Evolutionary conservation across 2,329 filamentous ascomycete species (phyloP).

Genomic region (Aspergillus eucalypticola): DNA sequence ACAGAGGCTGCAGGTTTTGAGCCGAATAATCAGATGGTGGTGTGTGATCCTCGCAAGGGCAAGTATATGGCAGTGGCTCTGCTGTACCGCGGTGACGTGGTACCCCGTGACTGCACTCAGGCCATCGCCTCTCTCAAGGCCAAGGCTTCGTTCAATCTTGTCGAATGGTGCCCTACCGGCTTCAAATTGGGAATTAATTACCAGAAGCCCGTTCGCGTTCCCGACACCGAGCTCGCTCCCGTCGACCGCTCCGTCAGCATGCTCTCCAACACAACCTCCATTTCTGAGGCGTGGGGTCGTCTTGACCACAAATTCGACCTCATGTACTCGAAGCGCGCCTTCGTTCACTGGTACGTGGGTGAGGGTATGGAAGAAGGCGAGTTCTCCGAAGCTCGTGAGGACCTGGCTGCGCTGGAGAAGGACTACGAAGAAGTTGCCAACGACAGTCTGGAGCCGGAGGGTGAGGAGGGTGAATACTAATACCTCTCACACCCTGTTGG

Average conservation of each 20-base stretch:
- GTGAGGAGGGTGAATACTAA: conserved; percentile 47
- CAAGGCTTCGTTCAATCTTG: conserved; percentile 64
- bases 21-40: conserved; percentile 70
- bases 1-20: conserved; percentile 55
- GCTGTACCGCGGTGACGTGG: conserved; percentile 66
- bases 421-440: conserved; percentile 83
- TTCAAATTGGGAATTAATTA: conserved; percentile 71
- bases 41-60: conserved; percentile 65
- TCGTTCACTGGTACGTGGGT: conserved; percentile 76
- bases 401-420: conserved; percentile 80
- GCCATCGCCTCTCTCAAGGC: conserved; percentile 65
- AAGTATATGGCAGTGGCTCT: conserved; percentile 70
- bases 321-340: conserved; percentile 69
- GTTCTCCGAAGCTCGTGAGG: conserved; percentile 84
- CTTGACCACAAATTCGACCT: conserved; percentile 69
- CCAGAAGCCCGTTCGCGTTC: conserved; percentile 58
- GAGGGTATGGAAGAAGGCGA: conserved; percentile 93
- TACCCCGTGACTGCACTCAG: conserved; percentile 61
- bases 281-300: conserved; percentile 65
- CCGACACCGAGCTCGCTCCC: conserved; percentile 54
- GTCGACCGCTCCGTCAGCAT: conserved; percentile 61
- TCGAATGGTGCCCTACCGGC: conserved; percentile 69
- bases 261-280: conserved; percentile 68
- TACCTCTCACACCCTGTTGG: not conserved
- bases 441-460: conserved; percentile 66